Evolutionary conservation across 2,329 filamentous ascomycete genomes (phyloP), one percentile per base, ranked within the genome.

Genomic region (Myriosclerotinia curreyana): DNA sequence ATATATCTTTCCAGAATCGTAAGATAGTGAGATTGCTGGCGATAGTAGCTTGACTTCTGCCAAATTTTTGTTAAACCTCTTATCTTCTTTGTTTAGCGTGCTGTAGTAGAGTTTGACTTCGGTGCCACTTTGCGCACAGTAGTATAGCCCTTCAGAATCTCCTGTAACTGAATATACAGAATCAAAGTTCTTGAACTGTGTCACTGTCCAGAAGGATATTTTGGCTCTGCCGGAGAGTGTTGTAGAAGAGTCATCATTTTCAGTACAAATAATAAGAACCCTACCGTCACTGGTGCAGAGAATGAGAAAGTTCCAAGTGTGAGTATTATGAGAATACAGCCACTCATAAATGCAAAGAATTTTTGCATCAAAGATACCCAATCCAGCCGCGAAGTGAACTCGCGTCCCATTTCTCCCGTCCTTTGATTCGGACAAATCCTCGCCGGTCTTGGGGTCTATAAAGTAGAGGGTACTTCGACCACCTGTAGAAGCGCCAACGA

Each of bases 261-360:
- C 73, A 8, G 82, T 78, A 1, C 83, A 82, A 17, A 87, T 78
- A 9, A 89, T 79, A 25, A 86, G 71, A 15, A 90, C 75, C 6
- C 80, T 77, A 1, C 86, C 85, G 12, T 76, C 76, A 40, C 78
- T 79, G 0, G 83, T 84, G 5, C 83, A 80, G 14, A 89, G 80
- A 17, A 91, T 79, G 40, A 91, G 78, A 71, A 86, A 88, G 1
- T 83, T 80, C 74, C 87, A 89, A 0, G 76, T 80, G 63, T 82
- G 83, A n/a, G 78, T 79, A 46, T 83, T 79, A 63, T 83, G 83
- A 40, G 78, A 76, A 66, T 83, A 85, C 6, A 79, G 74, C 89
- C 89, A 92, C 66, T 90, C 86, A 1, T 82, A 74, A 9, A 92
- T 74, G 1, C 83, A 80, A 51, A 84, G 79, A 1, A 92, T 82